Percentiles rank a stretch among this genome's conserved stretches.
Evolutionary conservation across 306 rosid genomes (phyloP).

Genomic region (Sesbania bispinosa): DNA sequence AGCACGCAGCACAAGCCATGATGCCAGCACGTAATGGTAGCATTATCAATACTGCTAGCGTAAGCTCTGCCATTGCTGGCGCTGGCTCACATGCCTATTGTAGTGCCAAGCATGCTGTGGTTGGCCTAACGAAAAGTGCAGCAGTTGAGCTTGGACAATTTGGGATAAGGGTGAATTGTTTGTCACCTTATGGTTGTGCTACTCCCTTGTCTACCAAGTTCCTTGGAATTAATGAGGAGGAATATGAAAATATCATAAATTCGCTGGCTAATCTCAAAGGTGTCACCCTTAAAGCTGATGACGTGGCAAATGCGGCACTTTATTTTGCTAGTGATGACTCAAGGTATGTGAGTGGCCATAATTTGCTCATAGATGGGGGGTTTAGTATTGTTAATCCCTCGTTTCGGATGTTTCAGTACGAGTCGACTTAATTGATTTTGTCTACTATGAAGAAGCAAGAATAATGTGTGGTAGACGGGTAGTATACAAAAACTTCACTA

Average conservation of each 20-base stretch:
- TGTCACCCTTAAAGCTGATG: constrained; percentile 54
- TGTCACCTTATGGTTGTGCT: constrained; percentile 65
- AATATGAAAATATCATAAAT: constrained; percentile 40
- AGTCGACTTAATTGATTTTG: constrained; percentile 17
- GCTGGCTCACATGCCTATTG: constrained; percentile 66
- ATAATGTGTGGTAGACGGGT: no score
- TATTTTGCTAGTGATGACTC: constrained; percentile 74
- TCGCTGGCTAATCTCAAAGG: constrained; percentile 58
- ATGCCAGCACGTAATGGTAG: constrained; percentile 44
- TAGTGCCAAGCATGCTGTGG: constrained; percentile 68
- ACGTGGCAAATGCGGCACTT: constrained; percentile 79
- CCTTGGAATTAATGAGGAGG: constrained; percentile 38
- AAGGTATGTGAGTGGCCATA: constrained; percentile 77
- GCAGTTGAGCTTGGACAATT: constrained; percentile 77
- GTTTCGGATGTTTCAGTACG: constrained; percentile 50
- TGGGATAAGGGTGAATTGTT: constrained; percentile 74
- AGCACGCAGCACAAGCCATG: constrained; percentile 74
- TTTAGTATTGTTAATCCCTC: constrained; percentile 60
- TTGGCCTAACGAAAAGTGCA: constrained; percentile 66
- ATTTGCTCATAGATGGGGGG: constrained; percentile 72
- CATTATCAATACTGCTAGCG: constrained; percentile 61
- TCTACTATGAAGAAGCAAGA: not conserved
- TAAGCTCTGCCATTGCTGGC: constrained; percentile 58
- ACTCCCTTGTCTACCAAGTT: constrained; percentile 57
- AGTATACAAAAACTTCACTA: no score